Evolutionary conservation across 2,329 filamentous ascomycete genomes (phyloP), one percentile per base, ranked within the genome.

Genomic region (Aspergillus tanneri): DNA sequence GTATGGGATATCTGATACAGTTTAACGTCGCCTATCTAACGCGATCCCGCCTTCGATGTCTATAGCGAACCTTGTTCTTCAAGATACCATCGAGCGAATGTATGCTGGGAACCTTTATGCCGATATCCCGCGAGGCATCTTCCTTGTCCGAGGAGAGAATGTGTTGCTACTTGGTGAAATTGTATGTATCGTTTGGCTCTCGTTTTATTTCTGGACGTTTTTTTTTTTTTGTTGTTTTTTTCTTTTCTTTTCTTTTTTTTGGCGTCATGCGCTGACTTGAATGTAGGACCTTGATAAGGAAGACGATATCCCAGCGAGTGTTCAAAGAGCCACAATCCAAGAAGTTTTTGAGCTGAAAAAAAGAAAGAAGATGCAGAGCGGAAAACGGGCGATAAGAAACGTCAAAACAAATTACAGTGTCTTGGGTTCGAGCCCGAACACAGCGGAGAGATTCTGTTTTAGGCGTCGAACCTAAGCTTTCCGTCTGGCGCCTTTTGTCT

Each of bases 141-240:
- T 93, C 73, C 81, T 97, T 27, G 89, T 99, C 37, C 81, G 93
- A 50, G 93, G 93, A 58, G 93, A 99, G 75, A 99, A 99, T 69
- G 93, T 99, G n/a, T 78, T 96, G 43, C 77, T 99, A 36, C 80
- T 97, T 14, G 93, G 93, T 28, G 95, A 97, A 72, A 95, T 99
- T 62, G 79, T 81, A 72, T 39, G 75, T 47, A 24, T 35, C 14
- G 3, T 38, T 18, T 25, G 49, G 16, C 12, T 16, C 4, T 44
- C 22, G 4, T 49, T 32, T 12, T n/a, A 5, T 14, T 19, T 22
- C 25, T 8, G 2, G n/a, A n/a, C n/a, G n/a, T n/a, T n/a, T n/a
- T 39, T 10, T 34, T 12, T 14, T 7, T 36, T 9, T 28, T 47
- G 14, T 16, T 12, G 10, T 39, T 21, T n/a, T 14, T n/a, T 43